Evolutionary conservation across 345 rosid species (phyloP).

Genomic region (Xanthoceras sorbifolium): DNA sequence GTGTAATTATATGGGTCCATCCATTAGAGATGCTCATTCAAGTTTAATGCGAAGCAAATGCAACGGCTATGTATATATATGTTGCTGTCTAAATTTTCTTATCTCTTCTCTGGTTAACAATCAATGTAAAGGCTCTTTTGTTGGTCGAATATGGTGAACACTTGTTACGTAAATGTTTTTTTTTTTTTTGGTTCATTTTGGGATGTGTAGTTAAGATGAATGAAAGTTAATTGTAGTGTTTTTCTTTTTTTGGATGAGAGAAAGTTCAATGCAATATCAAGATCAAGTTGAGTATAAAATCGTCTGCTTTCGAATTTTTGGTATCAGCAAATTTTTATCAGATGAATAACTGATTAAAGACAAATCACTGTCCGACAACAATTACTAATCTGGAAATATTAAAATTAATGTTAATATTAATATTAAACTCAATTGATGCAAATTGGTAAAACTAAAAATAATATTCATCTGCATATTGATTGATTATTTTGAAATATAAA

Average conservation of each 20-base stretch:
- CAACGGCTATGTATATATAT: no score
- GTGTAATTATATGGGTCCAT: not conserved
- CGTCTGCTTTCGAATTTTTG: not conserved
- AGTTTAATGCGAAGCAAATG: not conserved
- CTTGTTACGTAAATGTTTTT: not conserved
- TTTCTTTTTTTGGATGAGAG: not conserved
- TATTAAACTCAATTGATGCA: not conserved
- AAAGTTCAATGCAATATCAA: not conserved
- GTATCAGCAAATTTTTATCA: no score
- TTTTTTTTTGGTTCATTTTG: not conserved
- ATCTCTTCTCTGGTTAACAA: not conserved
- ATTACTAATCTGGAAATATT: no score
- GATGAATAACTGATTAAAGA: not conserved
- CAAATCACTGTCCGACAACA: no score
- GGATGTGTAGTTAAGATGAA: no score
- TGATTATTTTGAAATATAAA: no score
- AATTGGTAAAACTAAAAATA: no score
- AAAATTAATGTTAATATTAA: no score
- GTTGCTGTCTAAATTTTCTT: not conserved
- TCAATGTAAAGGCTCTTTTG: no score
- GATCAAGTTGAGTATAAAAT: not conserved
- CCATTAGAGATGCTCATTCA: not conserved
- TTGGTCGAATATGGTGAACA: no score
- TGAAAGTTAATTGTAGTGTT: no score
- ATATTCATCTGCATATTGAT: no score